Conservation (phyloP, 805 yeast genomes). For the Candida sakaeoensis region DNA sequence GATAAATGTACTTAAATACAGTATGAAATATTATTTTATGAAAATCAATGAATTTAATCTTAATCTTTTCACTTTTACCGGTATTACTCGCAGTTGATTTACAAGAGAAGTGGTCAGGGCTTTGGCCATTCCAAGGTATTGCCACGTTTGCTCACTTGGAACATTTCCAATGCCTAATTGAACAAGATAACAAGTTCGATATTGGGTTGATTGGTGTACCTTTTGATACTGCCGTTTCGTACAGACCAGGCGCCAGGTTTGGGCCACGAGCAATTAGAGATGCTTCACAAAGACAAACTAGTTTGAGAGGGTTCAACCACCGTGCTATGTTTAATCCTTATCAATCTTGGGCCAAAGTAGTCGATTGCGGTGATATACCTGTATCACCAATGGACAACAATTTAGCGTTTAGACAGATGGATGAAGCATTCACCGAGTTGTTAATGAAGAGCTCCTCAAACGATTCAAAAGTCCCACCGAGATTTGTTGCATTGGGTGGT, state of each 20-base stretch:
- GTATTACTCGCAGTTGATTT: constrained; percentile 19
- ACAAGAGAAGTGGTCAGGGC: constrained; percentile 66
- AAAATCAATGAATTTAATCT: constrained; percentile 3
- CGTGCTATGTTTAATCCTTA: constrained; percentile 58
- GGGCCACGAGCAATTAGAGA: constrained; percentile 72
- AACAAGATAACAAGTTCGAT: constrained; percentile 50
- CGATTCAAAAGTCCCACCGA: constrained; percentile 42
- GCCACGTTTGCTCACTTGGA: constrained; percentile 74
- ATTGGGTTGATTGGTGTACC: constrained; percentile 77
- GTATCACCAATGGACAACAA: constrained; percentile 57
- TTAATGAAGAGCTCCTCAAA: constrained; percentile 29
- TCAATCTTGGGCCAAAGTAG: constrained; percentile 43
- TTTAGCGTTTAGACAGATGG: constrained; percentile 53
- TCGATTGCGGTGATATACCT: constrained; percentile 59
- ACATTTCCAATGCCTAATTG: constrained; percentile 52
- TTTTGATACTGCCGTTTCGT: constrained; percentile 78
- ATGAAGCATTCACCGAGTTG: constrained; percentile 52
- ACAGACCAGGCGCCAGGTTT: constrained; percentile 78
- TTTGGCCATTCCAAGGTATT: constrained; percentile 69
- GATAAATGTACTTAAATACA: neutral
- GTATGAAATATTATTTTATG: neutral
- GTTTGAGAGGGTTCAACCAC: constrained; percentile 65
- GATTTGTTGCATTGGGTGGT: constrained; percentile 74
- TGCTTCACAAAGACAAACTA: constrained; percentile 61
- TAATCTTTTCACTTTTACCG: neutral